Percentiles rank a stretch among this genome's conserved stretches.
Conservation (phyloP, 352 stramenopile species). For the Thalassiosira ordinaria region DNA sequence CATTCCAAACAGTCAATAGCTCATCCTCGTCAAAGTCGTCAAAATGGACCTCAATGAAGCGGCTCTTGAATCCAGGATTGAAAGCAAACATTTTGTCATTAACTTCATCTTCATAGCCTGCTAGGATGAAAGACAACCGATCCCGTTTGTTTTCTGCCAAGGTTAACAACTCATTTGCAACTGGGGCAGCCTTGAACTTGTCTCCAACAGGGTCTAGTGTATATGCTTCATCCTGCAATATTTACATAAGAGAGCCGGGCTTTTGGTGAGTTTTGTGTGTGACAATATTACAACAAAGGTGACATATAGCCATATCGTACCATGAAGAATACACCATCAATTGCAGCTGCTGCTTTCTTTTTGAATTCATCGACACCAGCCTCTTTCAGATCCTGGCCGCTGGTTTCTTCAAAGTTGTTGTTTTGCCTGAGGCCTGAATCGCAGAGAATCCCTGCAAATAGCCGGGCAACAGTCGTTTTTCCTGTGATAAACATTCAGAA, state of each 20-base stretch:
- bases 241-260: no score
- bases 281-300: no score
- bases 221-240: slow-evolving; percentile 89
- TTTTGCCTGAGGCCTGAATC: slow-evolving; percentile 83
- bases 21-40: slow-evolving; percentile 91
- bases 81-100: slow-evolving; percentile 92
- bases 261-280: no score
- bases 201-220: slow-evolving; percentile 88
- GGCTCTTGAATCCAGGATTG: slow-evolving; percentile 89
- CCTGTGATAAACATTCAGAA: not conserved
- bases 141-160: slow-evolving; percentile 89
- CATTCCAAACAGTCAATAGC: slow-evolving; percentile 85
- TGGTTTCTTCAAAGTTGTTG: slow-evolving; percentile 63
- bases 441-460: slow-evolving; percentile 88
- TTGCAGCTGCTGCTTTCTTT: slow-evolving; percentile 46
- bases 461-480: slow-evolving; percentile 61
- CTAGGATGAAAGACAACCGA: slow-evolving; percentile 90
- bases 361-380: slow-evolving; percentile 84
- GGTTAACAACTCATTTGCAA: slow-evolving; percentile 90
- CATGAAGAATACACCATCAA: slow-evolving; percentile 91
- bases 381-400: slow-evolving; percentile 87
- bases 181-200: slow-evolving; percentile 86
- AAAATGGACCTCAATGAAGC: slow-evolving; percentile 90
- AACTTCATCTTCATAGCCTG: slow-evolving; percentile 92
- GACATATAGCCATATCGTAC: no score